Evolutionary conservation across 345 rosid genomes (phyloP).

Genomic region (Gossypium turneri): DNA sequence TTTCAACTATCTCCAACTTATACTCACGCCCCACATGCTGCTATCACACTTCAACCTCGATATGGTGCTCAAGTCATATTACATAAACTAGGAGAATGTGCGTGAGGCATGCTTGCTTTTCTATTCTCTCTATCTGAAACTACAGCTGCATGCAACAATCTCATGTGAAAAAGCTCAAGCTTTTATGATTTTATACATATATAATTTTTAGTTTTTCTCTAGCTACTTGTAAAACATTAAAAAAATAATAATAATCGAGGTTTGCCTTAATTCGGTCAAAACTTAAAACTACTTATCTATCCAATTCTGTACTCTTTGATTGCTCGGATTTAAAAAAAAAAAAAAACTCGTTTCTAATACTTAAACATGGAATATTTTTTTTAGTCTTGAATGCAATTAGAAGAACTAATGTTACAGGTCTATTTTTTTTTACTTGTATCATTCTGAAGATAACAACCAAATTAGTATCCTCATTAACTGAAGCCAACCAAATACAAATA

Average conservation of each 20-base stretch:
- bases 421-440: too few relatives aligned
- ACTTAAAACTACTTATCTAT: not conserved
- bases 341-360: too few relatives aligned
- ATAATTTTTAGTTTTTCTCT: not conserved
- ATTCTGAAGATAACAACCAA: too few relatives aligned
- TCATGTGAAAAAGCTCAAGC: not conserved
- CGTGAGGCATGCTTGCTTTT: not conserved
- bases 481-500: too few relatives aligned
- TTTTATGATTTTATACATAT: not conserved
- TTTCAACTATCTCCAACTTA: constrained; percentile 49
- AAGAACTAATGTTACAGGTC: too few relatives aligned
- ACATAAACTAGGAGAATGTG: constrained; percentile 11
- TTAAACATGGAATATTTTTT: too few relatives aligned
- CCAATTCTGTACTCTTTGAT: not conserved
- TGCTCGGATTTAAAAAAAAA: not conserved
- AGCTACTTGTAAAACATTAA: not conserved
- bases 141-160: not conserved
- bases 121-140: not conserved
- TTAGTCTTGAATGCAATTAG: too few relatives aligned
- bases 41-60: constrained; percentile 47
- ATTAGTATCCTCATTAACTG: too few relatives aligned
- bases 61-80: constrained; percentile 45
- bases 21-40: constrained; percentile 44
- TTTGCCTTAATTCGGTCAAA: not conserved
- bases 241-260: not conserved